phyloP scores from a whole-genome alignment of 2,329 filamentous ascomycete genomes.

The Pseudocercospora musae region DNA sequence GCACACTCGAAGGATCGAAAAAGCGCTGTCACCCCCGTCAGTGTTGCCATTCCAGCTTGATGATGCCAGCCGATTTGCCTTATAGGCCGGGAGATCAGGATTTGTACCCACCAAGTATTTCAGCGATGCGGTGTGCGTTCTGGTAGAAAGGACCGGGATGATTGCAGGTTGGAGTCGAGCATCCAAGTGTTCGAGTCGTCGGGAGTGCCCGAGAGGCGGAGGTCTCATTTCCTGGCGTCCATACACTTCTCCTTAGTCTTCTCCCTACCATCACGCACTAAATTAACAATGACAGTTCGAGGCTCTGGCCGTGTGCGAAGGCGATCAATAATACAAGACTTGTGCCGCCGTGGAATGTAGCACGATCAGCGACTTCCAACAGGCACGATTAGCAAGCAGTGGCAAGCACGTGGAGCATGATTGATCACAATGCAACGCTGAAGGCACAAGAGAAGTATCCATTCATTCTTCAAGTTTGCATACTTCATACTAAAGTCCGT shows the following conservation, averaged over 20 bases:
- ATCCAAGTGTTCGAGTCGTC: not conserved
- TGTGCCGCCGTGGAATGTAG: not conserved
- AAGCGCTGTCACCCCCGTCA: constrained; percentile 7
- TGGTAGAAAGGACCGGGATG: not conserved
- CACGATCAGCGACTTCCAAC: not conserved
- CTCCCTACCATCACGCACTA: not conserved
- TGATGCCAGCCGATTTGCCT: not conserved
- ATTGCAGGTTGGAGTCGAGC: not conserved
- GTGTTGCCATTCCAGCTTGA: not conserved
- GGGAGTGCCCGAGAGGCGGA: not conserved
- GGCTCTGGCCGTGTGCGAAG: not conserved
- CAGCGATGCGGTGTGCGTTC: not conserved
- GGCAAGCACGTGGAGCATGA: not conserved
- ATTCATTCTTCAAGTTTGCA: not conserved
- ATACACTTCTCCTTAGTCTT: not conserved
- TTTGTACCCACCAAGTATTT: not conserved
- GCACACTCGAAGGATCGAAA: constrained; percentile 4
- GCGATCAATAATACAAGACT: not conserved
- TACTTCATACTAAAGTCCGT: not conserved
- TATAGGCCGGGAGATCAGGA: not conserved
- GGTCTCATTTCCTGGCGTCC: not conserved
- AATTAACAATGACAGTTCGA: not conserved
- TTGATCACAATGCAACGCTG: not conserved
- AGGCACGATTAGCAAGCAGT: not conserved
- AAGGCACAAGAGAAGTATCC: not conserved